Evolutionary conservation across 768 basidiomycete species (phyloP), one percentile per base, ranked within the genome.

Genomic region (Termitomyces titanicus): DNA sequence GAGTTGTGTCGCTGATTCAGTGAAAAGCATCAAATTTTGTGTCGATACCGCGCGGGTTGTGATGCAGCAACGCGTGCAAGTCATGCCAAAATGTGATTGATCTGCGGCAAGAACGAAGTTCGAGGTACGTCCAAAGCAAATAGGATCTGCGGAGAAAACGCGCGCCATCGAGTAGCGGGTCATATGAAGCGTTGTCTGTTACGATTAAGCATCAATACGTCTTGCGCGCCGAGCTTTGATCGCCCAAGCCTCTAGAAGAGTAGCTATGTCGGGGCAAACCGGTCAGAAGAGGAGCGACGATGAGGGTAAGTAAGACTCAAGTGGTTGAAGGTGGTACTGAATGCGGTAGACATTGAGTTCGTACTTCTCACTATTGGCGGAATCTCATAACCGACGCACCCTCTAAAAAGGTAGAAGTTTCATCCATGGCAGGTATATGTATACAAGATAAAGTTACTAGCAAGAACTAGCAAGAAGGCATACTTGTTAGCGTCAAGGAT

Each of bases 111-210:
- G 42, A 67, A 67, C 62, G 68, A 71, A 70, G 68, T 58, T 62
- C 61, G 57, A 68, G 70, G 70, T 56, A 67, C 67, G 58, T 59
- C 54, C 48, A 44, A 40, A 20, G 24, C 63, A n/a, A n/a, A n/a
- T n/a, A 61, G 62, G 69, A 73, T 73, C 68, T 66, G 68, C 70
- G 70, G 70, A 62, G 70, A 60, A 67, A 65, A 63, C 54, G 65
- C 64, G 63, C 65, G 34, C 47, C 44, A 50, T 51, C 46, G 48
- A 45, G 35, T 56, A 52, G 55, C 51, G 34, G 53, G 57, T 55
- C 58, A 58, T 61, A 53, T 54, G 54, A 51, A 55, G 17, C 42
- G 13, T 39, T 51, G 60, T 58, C 57, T 51, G 17, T 58, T 61
- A 55, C 46, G 40, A 34, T 56, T 56, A 58, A 58, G 57, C 59